phyloP scores from a whole-genome alignment of 2,329 filamentous ascomycete species.

The Colletotrichum tamarilloi region DNA sequence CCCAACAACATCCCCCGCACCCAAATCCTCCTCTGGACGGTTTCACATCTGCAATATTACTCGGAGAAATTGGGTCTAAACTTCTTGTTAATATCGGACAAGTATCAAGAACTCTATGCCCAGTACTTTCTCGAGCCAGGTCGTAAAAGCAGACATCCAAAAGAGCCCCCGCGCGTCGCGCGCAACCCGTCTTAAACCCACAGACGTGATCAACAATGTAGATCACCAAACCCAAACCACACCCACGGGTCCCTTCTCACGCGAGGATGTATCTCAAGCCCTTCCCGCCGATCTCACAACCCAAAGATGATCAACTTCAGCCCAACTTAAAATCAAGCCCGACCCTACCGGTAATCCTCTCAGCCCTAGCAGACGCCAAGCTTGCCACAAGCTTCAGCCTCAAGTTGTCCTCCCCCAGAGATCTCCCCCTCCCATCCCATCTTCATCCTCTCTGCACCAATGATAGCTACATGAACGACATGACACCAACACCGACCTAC shows the following conservation, averaged over 20 bases:
- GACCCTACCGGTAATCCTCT: not conserved
- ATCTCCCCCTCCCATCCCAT: no score
- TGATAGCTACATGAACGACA: no score
- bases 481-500: not conserved
- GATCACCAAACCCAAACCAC: not conserved
- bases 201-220: not conserved
- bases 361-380: not conserved
- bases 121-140: no score
- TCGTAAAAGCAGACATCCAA: no score
- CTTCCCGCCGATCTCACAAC: not conserved
- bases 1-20: no score
- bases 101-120: no score
- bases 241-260: not conserved
- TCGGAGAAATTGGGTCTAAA: no score
- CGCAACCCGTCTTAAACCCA: not conserved
- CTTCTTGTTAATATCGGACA: no score
- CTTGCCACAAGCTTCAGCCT: not conserved
- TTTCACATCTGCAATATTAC: no score
- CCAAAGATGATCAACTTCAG: no score
- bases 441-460: not conserved
- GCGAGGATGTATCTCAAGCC: not conserved
- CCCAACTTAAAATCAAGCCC: not conserved
- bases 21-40: no score
- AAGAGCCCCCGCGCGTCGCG: not conserved
- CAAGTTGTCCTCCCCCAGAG: not conserved